Conservation (phyloP, 2,329 filamentous ascomycete genomes). For the Epicoccum nigrum region DNA sequence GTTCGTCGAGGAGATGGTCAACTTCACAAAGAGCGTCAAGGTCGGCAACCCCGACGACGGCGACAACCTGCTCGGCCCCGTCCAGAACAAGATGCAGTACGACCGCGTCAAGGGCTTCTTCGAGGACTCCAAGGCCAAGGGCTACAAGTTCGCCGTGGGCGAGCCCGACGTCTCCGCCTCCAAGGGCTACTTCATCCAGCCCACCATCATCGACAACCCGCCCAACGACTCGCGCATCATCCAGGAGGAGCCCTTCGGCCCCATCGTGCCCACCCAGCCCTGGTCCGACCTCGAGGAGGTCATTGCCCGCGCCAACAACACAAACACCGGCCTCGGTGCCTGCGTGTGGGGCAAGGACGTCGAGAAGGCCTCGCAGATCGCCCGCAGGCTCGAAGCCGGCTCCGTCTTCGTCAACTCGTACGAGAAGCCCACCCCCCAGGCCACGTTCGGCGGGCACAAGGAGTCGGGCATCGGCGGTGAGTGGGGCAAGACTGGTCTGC, state of each 20-base stretch:
- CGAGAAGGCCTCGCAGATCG: conserved; percentile 56
- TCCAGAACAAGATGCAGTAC: conserved; percentile 71
- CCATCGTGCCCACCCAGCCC: conserved; percentile 68
- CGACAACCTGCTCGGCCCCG: conserved; percentile 61
- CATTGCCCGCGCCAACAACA: conserved; percentile 56
- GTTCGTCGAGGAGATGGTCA: conserved; percentile 50
- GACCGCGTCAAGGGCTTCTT: conserved; percentile 64
- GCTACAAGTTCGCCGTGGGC: conserved; percentile 61
- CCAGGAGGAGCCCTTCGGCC: conserved; percentile 67
- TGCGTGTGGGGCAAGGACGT: conserved; percentile 56
- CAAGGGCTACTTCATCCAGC: conserved; percentile 64
- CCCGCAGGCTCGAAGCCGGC: conserved; percentile 58
- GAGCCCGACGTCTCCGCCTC: conserved; percentile 39
- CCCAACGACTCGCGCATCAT: conserved; percentile 64
- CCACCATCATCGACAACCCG: conserved; percentile 65
- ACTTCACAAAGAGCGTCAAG: conserved; percentile 53
- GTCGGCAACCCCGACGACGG: conserved; percentile 49
- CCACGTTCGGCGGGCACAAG: conserved; percentile 76
- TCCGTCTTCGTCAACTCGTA: conserved; percentile 63
- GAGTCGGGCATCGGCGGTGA: conserved; percentile 80
- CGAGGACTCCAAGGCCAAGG: conserved; percentile 60
- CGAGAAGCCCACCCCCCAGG: conserved; percentile 55
- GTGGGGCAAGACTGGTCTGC: conserved; percentile 53
- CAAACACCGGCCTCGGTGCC: conserved; percentile 58
- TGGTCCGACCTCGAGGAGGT: conserved; percentile 64